phyloP scores from a whole-genome alignment of 176 grass and related monocot genomes.

The Oryza australiensis region DNA sequence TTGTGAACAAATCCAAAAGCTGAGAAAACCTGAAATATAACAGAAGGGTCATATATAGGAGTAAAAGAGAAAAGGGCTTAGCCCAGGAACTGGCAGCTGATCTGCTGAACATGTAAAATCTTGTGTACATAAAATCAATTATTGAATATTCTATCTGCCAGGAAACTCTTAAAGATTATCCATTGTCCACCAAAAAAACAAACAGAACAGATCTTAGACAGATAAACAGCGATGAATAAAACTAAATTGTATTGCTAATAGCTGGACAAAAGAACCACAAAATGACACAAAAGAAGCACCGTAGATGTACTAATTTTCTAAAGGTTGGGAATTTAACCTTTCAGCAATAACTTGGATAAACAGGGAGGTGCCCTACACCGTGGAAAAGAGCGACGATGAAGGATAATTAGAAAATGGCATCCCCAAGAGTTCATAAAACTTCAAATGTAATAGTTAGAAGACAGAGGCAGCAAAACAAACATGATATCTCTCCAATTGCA shows the following conservation, averaged over 20 bases:
- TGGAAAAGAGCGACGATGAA: conserved; percentile 55
- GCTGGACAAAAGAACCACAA: conserved; percentile 34
- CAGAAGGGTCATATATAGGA: conserved; percentile 23
- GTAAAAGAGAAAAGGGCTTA: not conserved
- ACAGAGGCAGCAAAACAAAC: conserved; percentile 94
- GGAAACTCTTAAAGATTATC: conserved; percentile 31
- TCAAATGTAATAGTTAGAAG: conserved; percentile 61
- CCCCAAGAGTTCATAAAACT: conserved; percentile 73
- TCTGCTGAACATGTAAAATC: not conserved
- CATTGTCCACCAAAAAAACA: not conserved
- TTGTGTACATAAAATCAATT: not conserved
- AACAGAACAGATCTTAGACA: conserved; percentile 21
- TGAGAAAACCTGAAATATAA: conserved; percentile 80
- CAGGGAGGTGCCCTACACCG: conserved; percentile 74
- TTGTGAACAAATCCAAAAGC: conserved; percentile 98
- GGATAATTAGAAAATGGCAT: conserved; percentile 63
- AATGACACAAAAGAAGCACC: conserved; percentile 50
- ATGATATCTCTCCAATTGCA: conserved; percentile 93
- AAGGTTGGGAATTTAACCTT: conserved; percentile 89
- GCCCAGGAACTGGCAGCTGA: not conserved
- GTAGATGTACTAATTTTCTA: conserved; percentile 52
- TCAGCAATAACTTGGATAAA: conserved; percentile 77
- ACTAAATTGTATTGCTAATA: conserved; percentile 26
- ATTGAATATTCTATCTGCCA: conserved; percentile 21
- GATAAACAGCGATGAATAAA: conserved; percentile 33